Percentiles rank a stretch among this genome's conserved stretches.
Conservation (phyloP, 108 stramenopile species). For the Cyclotella atomus region DNA sequence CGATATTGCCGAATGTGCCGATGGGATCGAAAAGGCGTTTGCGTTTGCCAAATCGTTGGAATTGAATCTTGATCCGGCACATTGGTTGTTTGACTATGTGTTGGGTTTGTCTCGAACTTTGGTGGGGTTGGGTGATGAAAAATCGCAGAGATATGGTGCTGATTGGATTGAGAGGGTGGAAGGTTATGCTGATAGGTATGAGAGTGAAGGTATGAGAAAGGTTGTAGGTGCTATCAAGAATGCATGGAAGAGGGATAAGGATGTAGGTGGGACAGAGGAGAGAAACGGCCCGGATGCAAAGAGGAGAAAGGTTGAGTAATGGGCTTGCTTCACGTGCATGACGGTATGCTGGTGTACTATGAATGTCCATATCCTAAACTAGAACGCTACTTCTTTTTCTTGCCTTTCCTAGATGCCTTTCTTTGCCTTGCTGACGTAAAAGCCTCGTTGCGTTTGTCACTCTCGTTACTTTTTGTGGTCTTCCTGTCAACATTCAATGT, state of each 20-base stretch:
- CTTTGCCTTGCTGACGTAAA: conserved; percentile 60
- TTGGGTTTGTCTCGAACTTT: conserved; percentile 74
- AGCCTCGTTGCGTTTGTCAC: conserved; percentile 4
- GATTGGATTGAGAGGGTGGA: conserved; percentile 69
- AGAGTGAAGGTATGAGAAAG: conserved; percentile 67
- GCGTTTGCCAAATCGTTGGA: conserved; percentile 58
- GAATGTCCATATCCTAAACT: no score
- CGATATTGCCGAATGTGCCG: conserved; percentile 74
- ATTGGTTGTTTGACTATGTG: conserved; percentile 71
- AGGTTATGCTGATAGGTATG: conserved; percentile 66
- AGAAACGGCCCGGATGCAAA: conserved; percentile 8
- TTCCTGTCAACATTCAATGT: conserved; percentile 39
- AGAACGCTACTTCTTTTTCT: conserved; percentile 28
- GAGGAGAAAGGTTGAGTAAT: conserved; percentile 21
- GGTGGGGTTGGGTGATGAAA: conserved; percentile 78
- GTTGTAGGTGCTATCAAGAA: conserved; percentile 68
- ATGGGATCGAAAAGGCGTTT: conserved; percentile 69
- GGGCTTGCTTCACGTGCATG: not conserved
- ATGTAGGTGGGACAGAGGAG: not conserved
- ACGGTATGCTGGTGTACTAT: not conserved
- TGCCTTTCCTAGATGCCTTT: conserved; percentile 55
- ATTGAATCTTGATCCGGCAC: conserved; percentile 59
- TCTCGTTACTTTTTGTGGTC: conserved; percentile 18
- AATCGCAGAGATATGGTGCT: conserved; percentile 74
- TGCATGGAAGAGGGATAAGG: conserved; percentile 45